Evolutionary conservation across 768 basidiomycete genomes (phyloP), one percentile per base, ranked within the genome.

Genomic region (Boletus eberwhitei): DNA sequence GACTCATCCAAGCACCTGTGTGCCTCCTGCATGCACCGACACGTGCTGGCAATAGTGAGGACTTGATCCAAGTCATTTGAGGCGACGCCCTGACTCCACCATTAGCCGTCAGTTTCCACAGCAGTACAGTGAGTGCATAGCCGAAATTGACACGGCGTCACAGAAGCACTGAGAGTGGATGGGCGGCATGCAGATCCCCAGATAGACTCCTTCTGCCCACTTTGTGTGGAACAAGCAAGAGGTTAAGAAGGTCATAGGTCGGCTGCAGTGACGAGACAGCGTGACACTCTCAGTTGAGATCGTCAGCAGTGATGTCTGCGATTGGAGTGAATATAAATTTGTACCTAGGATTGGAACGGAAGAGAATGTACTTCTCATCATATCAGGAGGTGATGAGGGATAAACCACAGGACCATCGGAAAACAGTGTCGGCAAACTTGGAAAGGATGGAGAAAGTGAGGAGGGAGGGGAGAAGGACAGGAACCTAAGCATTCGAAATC

Each of bases 41-140:
- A 83, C 83, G 24, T 89, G 88, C 65, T 89, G 88, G 88, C 86
- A 88, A 71, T 87, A 87, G 88, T 90, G 68, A 73, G 87, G 70
- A 55, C 48, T 49, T 47, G 53, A 52, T 34, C 8, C 60, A 37
- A 48, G 19, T 36, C 31, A 46, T 0, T 38, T n/a, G 37, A 48
- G 37, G 63, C 22, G 58, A 55, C 39, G 43, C 54, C 41, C 72
- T 73, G 47, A 64, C 58, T 38, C 54, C 55, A 59, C 44, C 50
- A 53, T 36, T 59, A 89, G 87, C 69, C 85, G 82, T 53, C 82
- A 83, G 67, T 89, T 84, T 69, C 88, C 88, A 36, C 74, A 87
- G 66, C 80, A 81, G 59, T 85, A 86, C 64, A 76, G 87, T 88
- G 58, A 67, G 86, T 73, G 38, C 46, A 48, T 29, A 47, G 31